Percentiles rank a stretch among this genome's conserved stretches.
Evolutionary conservation across 805 yeast species (phyloP).

Genomic region (Yamadazyma akitaensis): DNA sequence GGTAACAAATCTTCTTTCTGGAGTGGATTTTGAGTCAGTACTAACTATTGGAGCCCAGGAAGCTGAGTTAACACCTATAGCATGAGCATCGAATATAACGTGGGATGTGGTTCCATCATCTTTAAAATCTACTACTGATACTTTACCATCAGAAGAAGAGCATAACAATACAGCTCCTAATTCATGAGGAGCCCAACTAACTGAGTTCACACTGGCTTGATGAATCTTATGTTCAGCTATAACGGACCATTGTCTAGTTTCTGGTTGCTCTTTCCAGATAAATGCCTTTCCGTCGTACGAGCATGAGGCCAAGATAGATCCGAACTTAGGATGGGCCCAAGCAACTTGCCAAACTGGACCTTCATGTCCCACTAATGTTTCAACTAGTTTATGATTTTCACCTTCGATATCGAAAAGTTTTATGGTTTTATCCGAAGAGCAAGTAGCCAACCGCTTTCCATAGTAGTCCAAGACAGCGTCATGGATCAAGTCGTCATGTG

Average conservation of each 20-base stretch:
- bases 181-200: constrained; percentile 97
- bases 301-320: constrained; percentile 89
- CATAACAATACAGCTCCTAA: constrained; percentile 89
- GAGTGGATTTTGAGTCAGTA: constrained; percentile 25
- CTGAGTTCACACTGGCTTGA: constrained; percentile 91
- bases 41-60: constrained; percentile 80
- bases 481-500: constrained; percentile 90
- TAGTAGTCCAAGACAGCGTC: constrained; percentile 97
- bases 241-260: constrained; percentile 80
- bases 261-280: constrained; percentile 84
- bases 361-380: constrained; percentile 88
- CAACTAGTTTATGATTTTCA: constrained; percentile 74
- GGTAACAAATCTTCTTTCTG: constrained; percentile 75
- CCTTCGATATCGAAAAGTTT: constrained; percentile 85
- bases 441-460: constrained; percentile 93
- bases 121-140: constrained; percentile 84
- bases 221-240: constrained; percentile 86
- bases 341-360: constrained; percentile 99
- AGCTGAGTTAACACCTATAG: constrained; percentile 91
- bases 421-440: constrained; percentile 94
- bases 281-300: constrained; percentile 93
- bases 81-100: constrained; percentile 71
- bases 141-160: constrained; percentile 90
- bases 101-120: constrained; percentile 81
- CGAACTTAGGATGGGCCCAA: constrained; percentile 99